These are phyloP conservation scores for Yamadazyma spencermartinsiae DNA, from an alignment of 1,139 yeast genomes.

Conservation along the genomic window DNA sequence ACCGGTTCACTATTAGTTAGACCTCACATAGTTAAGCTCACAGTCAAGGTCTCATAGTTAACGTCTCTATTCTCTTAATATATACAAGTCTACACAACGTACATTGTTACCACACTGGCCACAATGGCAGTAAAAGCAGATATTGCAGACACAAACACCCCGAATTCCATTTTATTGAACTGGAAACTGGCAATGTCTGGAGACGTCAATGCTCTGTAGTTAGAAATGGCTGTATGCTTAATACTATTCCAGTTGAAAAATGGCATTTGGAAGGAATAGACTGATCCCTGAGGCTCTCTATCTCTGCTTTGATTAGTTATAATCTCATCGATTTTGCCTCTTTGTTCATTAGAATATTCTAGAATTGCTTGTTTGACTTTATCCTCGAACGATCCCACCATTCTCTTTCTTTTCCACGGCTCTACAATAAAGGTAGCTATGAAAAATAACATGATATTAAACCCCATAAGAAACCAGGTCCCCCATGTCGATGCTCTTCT, in stretches of 20 bases:
- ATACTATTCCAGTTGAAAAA: slow-evolving; percentile 20
- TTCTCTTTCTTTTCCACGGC: slow-evolving; percentile 86
- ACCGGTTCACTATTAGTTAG: too few relatives aligned
- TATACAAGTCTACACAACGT: slow-evolving; percentile 6
- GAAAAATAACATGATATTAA: slow-evolving; percentile 74
- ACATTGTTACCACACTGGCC: slow-evolving; percentile 23
- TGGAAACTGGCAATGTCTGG: slow-evolving; percentile 19
- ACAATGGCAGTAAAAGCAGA: slow-evolving; percentile 23
- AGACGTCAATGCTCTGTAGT: slow-evolving; percentile 22
- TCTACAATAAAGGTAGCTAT: slow-evolving; percentile 86
- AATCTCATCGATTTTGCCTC: slow-evolving; percentile 16
- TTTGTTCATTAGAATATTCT: slow-evolving; percentile 23
- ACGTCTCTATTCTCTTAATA: too few relatives aligned
- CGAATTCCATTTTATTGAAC: slow-evolving; percentile 27
- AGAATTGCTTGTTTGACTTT: slow-evolving; percentile 63
- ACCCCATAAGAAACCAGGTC: slow-evolving; percentile 85
- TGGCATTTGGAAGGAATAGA: slow-evolving; percentile 6
- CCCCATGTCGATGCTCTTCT: slow-evolving; percentile 97
- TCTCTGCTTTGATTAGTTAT: slow-evolving; percentile 8
- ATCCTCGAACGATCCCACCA: slow-evolving; percentile 81
- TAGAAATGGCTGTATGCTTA: slow-evolving; percentile 14
- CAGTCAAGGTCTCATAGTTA: too few relatives aligned
- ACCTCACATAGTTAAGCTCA: too few relatives aligned
- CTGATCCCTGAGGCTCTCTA: background rate
- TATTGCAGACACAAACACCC: slow-evolving; percentile 19